Base-by-base conservation (phyloP, 768 basidiomycete species). In the Suillus decipiens region DNA sequence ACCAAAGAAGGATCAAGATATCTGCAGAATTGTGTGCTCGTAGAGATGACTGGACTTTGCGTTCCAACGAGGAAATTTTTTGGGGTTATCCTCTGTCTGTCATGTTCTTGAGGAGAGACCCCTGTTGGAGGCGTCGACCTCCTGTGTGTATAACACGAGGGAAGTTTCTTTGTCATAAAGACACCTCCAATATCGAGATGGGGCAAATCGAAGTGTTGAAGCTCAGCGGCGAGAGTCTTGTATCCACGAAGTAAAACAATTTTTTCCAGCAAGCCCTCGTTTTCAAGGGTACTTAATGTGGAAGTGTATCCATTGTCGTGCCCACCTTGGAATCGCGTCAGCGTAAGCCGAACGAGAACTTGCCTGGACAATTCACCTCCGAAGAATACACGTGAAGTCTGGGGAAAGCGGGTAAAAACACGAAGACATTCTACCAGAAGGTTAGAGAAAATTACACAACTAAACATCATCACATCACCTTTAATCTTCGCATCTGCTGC, bases 391-490 rank as follows among this genome's bases (percentile, higher is more conserved):
- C 71, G 73, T 2, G 70, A 66, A 11, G 73, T 78, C 62, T 80
- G 80, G 5, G 79, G 78, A 66, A 72, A 68, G 55, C 81, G 83
- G 51, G 86, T 84, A 68, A 86, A 86, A 63, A 86, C 84, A 67
- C 86, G 83, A 37, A 90, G 79, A 67, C 82, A 82, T 64, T 82
- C 75, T 73, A 37, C 45, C 48, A 19, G 41, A 47, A 48, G 36
- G 64, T 64, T 19, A 64, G 62, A 45, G 19, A 15, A 8, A 12
- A 37, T 53, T 48, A 36, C 10, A 43, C 4, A 39, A 34, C 10
- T 28, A 45, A 43, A 36, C 34, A 28, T 60, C 10, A 42, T 37
- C 12, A 14, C 37, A 17, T 54, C 31, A 78, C 79, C 74, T 73
- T 79, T 76, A 65, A 79, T 72, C 78, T 75, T 83, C 45, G 74